Evolutionary conservation across 495 filamentous ascomycete species (phyloP), one percentile per base, ranked within the genome.

Genomic region (Aspergillus baeticus): DNA sequence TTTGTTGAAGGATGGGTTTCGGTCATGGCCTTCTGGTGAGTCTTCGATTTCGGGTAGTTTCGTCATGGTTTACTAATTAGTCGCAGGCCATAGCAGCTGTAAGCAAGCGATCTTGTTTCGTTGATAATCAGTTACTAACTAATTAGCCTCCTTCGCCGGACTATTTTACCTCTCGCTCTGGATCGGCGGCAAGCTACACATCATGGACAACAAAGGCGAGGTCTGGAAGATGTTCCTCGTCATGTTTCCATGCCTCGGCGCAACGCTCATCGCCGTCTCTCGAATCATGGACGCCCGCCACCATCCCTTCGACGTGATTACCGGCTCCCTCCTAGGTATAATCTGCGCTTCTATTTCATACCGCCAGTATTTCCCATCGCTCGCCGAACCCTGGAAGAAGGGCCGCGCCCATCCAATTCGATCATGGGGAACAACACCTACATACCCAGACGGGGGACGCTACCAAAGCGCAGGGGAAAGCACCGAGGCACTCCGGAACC

Each of bases 281-380:
- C 79, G 82, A 21, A 84, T 83, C 46, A 84, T 91, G 78, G 91
- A 96, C 65, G 91, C 88, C 63, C 81, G 90, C 8, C 91, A 96
- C 61, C 90, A 95, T 71, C 89, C 87, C 11, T 95, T 96, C 70
- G 91, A 96, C 56, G 91, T 95, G 39, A 77, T 96, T 20, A 89
- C 87, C 22, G 90, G 91, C 6, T 86, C 81, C 18, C 63, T 88
- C 2, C 82, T 92, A 42, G 89, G 89, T 3, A 61, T 77, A 17
- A 48, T 67, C 39, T 73, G 74, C 49, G 81, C 78, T 42, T 75
- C 65, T 50, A 62, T 77, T 48, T 68, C 80, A 10, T 84, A 82
- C 57, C 77, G 70, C 41, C 81, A 83, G 63, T 83, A 84, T 58
- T 83, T 82, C 60, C 84, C 84, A 11, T 67, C 84, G 2, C 58